These are phyloP conservation scores for Rhizoclosmatium globosum DNA, from an alignment of 192 early-diverging fungal genomes.

Conservation along the genomic window DNA sequence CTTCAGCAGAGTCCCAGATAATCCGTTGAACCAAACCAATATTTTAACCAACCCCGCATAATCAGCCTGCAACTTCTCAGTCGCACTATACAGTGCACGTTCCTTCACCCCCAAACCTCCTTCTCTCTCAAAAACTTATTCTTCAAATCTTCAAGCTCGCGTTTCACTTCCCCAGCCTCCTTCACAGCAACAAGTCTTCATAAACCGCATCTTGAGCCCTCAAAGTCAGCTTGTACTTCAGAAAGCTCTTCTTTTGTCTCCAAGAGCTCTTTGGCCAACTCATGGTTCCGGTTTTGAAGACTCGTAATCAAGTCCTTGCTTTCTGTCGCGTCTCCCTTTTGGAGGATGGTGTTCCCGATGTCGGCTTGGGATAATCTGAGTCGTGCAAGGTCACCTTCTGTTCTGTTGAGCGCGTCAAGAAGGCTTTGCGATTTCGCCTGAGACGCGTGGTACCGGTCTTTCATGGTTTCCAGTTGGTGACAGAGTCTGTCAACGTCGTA, in stretches of 20 bases:
- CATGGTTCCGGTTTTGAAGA: constrained; percentile 12
- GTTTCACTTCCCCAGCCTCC: constrained; percentile 7
- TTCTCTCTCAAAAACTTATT: constrained; percentile 12
- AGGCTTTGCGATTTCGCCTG: constrained; percentile 20
- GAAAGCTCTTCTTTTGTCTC: background rate
- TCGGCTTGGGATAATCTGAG: constrained; percentile 26
- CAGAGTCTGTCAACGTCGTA: constrained; percentile 10
- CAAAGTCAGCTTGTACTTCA: background rate
- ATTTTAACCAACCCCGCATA: constrained; percentile 11
- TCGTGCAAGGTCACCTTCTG: constrained; percentile 26
- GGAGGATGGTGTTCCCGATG: constrained; percentile 16
- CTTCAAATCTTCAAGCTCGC: constrained; percentile 5
- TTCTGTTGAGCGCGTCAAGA: constrained; percentile 19
- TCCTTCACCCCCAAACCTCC: constrained; percentile 36
- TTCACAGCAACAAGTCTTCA: background rate
- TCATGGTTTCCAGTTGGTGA: constrained; percentile 21
- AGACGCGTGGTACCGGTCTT: constrained; percentile 26
- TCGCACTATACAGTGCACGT: constrained; percentile 34
- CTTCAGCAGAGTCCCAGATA: constrained; percentile 27
- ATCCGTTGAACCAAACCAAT: background rate
- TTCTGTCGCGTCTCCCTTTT: constrained; percentile 3
- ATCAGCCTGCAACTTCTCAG: constrained; percentile 19
- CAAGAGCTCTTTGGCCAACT: constrained; percentile 24
- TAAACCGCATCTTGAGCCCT: background rate
- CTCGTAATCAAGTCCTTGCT: background rate